These are phyloP conservation scores for Pelargonium myrrhifolium DNA, from an alignment of 441 rosid species.

Conservation along the genomic window DNA sequence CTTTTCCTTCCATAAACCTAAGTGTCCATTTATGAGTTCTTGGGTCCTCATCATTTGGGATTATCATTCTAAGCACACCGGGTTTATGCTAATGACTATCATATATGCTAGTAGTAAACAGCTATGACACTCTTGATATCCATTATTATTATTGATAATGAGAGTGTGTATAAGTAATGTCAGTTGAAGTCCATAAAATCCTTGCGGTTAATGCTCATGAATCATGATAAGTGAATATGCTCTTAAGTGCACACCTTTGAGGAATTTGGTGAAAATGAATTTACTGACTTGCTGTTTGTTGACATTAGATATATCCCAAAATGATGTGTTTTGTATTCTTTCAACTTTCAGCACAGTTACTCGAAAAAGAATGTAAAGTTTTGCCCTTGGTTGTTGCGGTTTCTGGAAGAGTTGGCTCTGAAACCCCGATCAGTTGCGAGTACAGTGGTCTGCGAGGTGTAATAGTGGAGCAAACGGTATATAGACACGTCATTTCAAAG, in stretches of 20 bases:
- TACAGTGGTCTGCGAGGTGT: constrained; percentile 80
- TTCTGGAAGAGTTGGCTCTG: constrained; percentile 87
- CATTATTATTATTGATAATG: too few species aligned
- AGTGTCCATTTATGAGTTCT: too few species aligned
- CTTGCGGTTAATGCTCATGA: too few species aligned
- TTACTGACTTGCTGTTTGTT: neutral
- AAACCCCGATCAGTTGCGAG: constrained; percentile 68
- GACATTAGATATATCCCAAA: neutral
- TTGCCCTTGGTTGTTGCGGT: constrained; percentile 72
- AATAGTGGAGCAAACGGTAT: constrained; percentile 86
- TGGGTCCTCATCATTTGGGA: too few species aligned
- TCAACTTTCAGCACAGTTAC: constrained; percentile 54
- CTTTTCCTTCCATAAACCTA: too few species aligned
- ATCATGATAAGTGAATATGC: too few species aligned
- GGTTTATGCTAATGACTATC: too few species aligned
- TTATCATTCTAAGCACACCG: too few species aligned
- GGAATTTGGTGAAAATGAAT: neutral
- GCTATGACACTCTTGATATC: too few species aligned
- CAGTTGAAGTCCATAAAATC: too few species aligned
- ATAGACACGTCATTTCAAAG: constrained; percentile 6
- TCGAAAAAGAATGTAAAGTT: constrained; percentile 71
- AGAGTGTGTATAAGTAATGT: too few species aligned
- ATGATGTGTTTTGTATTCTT: constrained; percentile 13
- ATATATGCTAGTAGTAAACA: too few species aligned
- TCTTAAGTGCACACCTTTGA: neutral